These are phyloP conservation scores for Mortierella sp. DNA, from an alignment of 371 early-diverging fungal genomes.

Conservation along the genomic window DNA sequence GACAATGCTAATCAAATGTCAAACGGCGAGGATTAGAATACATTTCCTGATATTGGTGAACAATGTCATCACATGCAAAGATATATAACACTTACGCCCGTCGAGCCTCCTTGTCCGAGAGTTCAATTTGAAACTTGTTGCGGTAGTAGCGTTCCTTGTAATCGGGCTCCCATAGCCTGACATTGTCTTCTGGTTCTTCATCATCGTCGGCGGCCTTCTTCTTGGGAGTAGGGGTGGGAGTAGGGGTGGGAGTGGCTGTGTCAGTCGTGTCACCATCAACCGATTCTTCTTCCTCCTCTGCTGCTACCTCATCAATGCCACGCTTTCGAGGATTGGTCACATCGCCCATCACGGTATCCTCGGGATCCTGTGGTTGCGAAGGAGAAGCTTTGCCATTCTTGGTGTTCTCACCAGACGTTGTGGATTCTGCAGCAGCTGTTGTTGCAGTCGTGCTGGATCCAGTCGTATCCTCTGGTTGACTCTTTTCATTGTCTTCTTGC, in stretches of 20 bases:
- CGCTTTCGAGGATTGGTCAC: conserved; percentile 35
- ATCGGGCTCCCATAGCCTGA: conserved; percentile 86
- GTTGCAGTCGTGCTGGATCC: no score
- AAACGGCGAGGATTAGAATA: background rate
- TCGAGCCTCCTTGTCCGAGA: conserved; percentile 70
- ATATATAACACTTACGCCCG: conserved; percentile 56
- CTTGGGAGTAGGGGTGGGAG: conserved; percentile 55
- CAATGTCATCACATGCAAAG: background rate
- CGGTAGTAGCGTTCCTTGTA: conserved; percentile 93
- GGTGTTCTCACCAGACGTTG: conserved; percentile 9
- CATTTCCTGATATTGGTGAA: background rate
- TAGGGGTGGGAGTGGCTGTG: conserved; percentile 64
- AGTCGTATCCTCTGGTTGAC: background rate
- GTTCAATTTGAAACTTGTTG: conserved; percentile 82
- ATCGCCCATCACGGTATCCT: conserved; percentile 45
- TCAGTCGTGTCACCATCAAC: conserved; percentile 55
- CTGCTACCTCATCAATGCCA: conserved; percentile 55
- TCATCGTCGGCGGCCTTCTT: conserved; percentile 67
- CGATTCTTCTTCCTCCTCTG: conserved; percentile 39
- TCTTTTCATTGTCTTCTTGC: conserved; percentile 5
- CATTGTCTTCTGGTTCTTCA: conserved; percentile 81
- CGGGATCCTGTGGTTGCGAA: conserved; percentile 5
- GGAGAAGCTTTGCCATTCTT: background rate
- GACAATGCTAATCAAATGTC: conserved; percentile 67
- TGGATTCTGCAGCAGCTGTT: no score